phyloP scores from a whole-genome alignment of 495 filamentous ascomycete genomes.

The Tuber calosporum region DNA sequence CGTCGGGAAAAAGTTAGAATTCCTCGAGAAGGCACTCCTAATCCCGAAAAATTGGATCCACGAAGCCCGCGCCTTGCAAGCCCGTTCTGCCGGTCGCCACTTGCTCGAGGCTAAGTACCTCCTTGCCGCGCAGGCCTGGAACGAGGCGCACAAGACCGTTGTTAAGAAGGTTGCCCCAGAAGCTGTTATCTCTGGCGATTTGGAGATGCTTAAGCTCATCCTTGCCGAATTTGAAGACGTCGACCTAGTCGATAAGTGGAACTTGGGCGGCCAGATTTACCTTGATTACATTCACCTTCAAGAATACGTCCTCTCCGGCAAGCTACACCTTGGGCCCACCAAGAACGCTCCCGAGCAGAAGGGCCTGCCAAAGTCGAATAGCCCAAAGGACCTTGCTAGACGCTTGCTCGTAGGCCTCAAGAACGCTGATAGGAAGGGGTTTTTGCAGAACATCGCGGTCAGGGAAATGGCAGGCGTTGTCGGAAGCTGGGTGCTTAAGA shows the following conservation, averaged over 20 bases:
- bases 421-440: conserved; percentile 48
- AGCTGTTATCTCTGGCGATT: conserved; percentile 71
- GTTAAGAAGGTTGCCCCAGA: conserved; percentile 67
- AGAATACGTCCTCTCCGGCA: conserved; percentile 42
- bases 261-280: conserved; percentile 71
- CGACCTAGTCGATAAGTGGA: conserved; percentile 54
- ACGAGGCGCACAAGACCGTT: conserved; percentile 77
- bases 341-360: conserved; percentile 38
- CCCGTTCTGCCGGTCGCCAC: conserved; percentile 59
- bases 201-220: conserved; percentile 54
- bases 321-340: conserved; percentile 19
- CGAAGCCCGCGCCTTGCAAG: conserved; percentile 77
- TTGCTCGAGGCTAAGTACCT: conserved; percentile 60
- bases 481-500: conserved; percentile 55
- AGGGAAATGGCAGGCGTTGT: conserved; percentile 67
- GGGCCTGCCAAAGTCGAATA: conserved; percentile 43
- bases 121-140: conserved; percentile 64
- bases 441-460: conserved; percentile 54
- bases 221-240: conserved; percentile 59
- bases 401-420: conserved; percentile 59
- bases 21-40: conserved; percentile 54
- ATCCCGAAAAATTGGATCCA: conserved; percentile 73
- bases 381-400: conserved; percentile 55
- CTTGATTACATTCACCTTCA: conserved; percentile 66
- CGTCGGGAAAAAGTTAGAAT: conserved; percentile 47